phyloP scores from a whole-genome alignment of 208 protist genomes.

The Trichomonas tenax region DNA sequence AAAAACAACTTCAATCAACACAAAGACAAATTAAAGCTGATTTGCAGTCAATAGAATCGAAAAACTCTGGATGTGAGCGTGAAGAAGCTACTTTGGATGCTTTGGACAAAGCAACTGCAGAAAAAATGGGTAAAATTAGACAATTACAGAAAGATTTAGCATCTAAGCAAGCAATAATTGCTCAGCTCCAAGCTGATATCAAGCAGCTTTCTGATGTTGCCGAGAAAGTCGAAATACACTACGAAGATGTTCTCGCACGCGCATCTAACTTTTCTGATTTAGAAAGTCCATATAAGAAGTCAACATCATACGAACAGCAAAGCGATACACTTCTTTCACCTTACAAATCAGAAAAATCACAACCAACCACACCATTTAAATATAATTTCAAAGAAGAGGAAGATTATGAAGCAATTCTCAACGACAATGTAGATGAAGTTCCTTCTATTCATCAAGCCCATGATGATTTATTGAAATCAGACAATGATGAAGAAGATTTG shows the following conservation, averaged over 20 bases:
- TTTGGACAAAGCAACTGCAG: background rate
- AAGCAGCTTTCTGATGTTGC: background rate
- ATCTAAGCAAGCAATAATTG: background rate
- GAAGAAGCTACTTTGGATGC: background rate
- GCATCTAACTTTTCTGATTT: background rate
- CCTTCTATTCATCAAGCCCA: background rate
- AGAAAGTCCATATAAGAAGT: background rate
- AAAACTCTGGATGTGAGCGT: background rate
- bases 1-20: background rate
- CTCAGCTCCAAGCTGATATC: background rate
- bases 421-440: background rate
- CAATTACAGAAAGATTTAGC: background rate
- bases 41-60: background rate
- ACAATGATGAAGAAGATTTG: background rate
- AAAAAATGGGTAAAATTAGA: background rate
- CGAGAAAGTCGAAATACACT: background rate
- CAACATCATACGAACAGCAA: background rate
- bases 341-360: background rate
- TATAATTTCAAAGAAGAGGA: background rate
- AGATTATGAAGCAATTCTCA: background rate
- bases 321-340: background rate
- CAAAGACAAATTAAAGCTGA: background rate
- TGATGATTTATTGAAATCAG: background rate
- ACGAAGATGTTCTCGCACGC: background rate
- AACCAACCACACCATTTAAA: background rate